Evolutionary conservation across 768 basidiomycete genomes (phyloP), one percentile per base, ranked within the genome.

Genomic region (Naganishia vaughanmartiniae): DNA sequence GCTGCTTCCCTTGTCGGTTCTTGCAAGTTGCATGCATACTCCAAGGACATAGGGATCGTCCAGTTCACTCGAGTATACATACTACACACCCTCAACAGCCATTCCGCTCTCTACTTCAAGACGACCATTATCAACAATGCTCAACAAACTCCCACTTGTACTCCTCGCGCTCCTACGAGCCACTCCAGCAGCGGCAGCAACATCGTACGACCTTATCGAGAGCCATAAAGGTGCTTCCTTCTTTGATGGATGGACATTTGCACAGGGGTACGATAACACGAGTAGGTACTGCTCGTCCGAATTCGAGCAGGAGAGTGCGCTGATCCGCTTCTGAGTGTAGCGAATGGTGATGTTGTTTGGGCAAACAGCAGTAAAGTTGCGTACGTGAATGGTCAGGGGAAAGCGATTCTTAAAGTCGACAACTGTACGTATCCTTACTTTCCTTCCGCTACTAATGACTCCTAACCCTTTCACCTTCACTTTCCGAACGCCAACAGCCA

Each of bases 281-380:
- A 72, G 67, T 69, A 21, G 46, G 67, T 65, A 12, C 14, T 28
- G 36, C 54, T 31, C 28, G 26, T 17, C 11, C 17, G n/a, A 39
- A 21, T 4, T 42, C 26, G 17, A 24, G 21, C 26, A 3, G n/a
- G 55, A 12, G n/a, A 15, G 24, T 34, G 46, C 7, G 17, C 48
- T 48, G 28, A 46, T 58, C 26, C 19, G 24, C 46, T 24, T n/a
- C 24, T 46, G 39, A 26, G 19, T n/a, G 39, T 31, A 72, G 71
- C 71, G 28, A 67, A 67, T 28, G 71, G 71, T 30, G 71, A 72
- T 54, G 63, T 69, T 15, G 54, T 67, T 17, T 72, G 71, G 71
- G 46, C n/a, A 57, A 69, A 39, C 30, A 34, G 51, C 42, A 54
- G 60, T 14, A 34, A 36, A 7, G 54, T 72, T 3, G 66, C 71